phyloP scores from a whole-genome alignment of 352 stramenopile species.

The Globisporangium nagaii region DNA sequence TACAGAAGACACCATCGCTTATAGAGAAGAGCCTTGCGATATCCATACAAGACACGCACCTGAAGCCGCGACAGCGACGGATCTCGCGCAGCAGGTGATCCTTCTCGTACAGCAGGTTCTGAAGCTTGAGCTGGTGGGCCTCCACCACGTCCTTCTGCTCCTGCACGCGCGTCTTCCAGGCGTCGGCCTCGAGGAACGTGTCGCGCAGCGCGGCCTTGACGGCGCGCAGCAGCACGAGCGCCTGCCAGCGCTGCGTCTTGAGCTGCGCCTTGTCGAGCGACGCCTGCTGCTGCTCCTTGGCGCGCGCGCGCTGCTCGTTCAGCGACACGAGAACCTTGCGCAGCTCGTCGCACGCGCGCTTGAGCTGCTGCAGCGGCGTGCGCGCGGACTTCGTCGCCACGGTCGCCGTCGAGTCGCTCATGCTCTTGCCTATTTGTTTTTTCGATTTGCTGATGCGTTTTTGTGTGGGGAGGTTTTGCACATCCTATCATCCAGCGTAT shows the following conservation, averaged over 20 bases:
- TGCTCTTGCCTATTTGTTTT: too few relatives aligned
- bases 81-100: slow-evolving; percentile 78
- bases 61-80: slow-evolving; percentile 60
- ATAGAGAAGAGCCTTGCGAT: too few relatives aligned
- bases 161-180: slow-evolving; percentile 57
- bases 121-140: slow-evolving; percentile 66
- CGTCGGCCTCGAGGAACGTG: slow-evolving; percentile 66
- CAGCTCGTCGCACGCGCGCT: slow-evolving; percentile 38
- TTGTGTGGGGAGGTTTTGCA: too few relatives aligned
- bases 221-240: slow-evolving; percentile 43
- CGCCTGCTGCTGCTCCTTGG: slow-evolving; percentile 7
- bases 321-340: slow-evolving; percentile 33
- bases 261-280: slow-evolving; percentile 34
- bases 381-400: slow-evolving; percentile 4
- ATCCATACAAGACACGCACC: slow-evolving; percentile 7
- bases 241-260: slow-evolving; percentile 50
- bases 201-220: slow-evolving; percentile 56
- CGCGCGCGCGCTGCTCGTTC: slow-evolving; percentile 23
- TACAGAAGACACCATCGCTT: too few relatives aligned
- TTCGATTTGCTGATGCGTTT: too few relatives aligned
- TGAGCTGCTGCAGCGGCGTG: slow-evolving; percentile 43
- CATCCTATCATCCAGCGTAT: too few relatives aligned
- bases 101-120: slow-evolving; percentile 84
- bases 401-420: background rate
- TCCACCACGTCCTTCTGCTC: slow-evolving; percentile 74